phyloP scores from a whole-genome alignment of 306 rosid species.

The Astragalus glycyphyllos region DNA sequence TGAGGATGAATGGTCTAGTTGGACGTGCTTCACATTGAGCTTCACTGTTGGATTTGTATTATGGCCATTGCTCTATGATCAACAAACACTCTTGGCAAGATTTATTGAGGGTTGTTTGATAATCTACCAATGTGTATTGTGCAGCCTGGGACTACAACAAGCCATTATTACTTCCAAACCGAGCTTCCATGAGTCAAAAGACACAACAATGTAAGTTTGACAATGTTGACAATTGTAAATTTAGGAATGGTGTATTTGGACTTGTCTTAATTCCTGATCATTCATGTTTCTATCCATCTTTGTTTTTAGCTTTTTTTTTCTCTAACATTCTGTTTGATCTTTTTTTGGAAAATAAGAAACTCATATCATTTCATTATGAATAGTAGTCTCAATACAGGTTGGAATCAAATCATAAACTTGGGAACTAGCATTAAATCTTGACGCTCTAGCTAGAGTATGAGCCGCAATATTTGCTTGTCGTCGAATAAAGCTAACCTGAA shows the following conservation, averaged over 20 bases:
- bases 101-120: conserved; percentile 95
- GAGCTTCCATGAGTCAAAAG: conserved; percentile 74
- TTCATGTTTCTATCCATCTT: conserved; percentile 20
- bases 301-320: conserved; percentile 25
- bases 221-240: conserved; percentile 33
- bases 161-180: conserved; percentile 88
- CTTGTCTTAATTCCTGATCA: conserved; percentile 30
- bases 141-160: conserved; percentile 97
- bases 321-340: background rate
- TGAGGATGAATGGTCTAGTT: conserved; percentile 85
- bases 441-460: too few relatives aligned
- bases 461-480: too few relatives aligned
- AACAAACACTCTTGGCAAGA: conserved; percentile 96
- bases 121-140: conserved; percentile 84
- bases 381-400: too few relatives aligned
- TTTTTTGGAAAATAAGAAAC: too few relatives aligned
- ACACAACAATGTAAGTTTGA: conserved; percentile 58
- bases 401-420: too few relatives aligned
- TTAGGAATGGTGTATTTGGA: conserved; percentile 32
- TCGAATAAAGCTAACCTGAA: too few relatives aligned
- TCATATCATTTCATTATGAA: too few relatives aligned
- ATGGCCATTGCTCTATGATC: conserved; percentile 94
- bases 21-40: conserved; percentile 99
- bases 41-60: conserved; percentile 93
- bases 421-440: too few relatives aligned